Conservation (phyloP, 192 early-diverging fungal genomes). For the Backusella parvicylindrica region DNA sequence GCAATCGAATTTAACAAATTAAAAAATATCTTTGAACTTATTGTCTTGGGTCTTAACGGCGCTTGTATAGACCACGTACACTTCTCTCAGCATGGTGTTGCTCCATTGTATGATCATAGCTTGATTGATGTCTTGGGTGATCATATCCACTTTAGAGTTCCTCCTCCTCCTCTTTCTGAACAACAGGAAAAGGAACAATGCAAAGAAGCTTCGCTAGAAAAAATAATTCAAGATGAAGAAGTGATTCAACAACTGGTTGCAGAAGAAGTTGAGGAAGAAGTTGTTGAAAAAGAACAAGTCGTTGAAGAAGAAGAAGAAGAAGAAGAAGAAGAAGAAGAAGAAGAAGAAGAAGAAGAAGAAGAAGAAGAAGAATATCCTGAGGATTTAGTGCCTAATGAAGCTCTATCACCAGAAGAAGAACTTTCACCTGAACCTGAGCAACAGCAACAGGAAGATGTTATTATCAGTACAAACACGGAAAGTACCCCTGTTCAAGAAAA, state of each 20-base stretch:
- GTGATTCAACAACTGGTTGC: not conserved
- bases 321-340: conserved; percentile 3
- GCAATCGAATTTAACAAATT: conserved; percentile 34
- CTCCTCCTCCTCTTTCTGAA: conserved; percentile 8
- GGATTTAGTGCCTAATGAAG: not conserved
- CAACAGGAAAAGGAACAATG: not conserved
- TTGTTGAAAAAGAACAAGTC: not conserved
- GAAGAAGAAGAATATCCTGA: not conserved
- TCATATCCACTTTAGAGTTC: conserved; percentile 36
- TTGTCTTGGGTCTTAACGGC: conserved; percentile 48
- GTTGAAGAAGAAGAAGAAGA: conserved; percentile 2
- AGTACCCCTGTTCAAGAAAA: not conserved
- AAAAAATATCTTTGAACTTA: conserved; percentile 33
- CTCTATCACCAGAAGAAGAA: not conserved
- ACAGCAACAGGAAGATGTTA: not conserved
- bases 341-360: conserved; percentile 5
- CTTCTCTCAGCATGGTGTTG: conserved; percentile 35
- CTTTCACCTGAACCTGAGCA: not conserved
- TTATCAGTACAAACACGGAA: not conserved
- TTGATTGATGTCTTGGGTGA: conserved; percentile 49
- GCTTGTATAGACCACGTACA: conserved; percentile 37
- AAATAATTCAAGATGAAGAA: not conserved
- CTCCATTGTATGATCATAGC: conserved; percentile 31
- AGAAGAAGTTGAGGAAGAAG: not conserved
- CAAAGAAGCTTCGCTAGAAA: not conserved